These are phyloP conservation scores for Hamamelis virginiana DNA, from an alignment of 164 flowering plant species.

Conservation along the genomic window DNA sequence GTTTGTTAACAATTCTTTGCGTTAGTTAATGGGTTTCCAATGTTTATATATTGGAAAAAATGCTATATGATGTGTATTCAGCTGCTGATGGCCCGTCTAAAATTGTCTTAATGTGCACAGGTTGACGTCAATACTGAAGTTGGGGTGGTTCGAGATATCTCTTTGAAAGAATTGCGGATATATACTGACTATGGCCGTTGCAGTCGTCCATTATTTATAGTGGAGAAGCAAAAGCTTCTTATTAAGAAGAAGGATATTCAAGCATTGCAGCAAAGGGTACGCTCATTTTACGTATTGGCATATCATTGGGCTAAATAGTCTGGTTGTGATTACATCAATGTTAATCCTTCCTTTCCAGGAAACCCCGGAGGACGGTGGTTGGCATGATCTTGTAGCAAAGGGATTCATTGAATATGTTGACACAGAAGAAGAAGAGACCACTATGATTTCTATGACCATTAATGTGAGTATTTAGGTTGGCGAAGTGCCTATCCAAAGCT, in stretches of 20 bases:
- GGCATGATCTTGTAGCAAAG: conserved; percentile 93
- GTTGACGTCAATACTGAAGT: conserved; percentile 99
- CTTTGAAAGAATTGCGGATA: conserved; percentile 81
- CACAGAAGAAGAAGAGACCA: conserved; percentile 98
- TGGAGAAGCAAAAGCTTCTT: conserved; percentile 84
- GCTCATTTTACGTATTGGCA: conserved; percentile 8
- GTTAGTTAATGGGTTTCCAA: too few species aligned
- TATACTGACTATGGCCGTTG: conserved; percentile 99
- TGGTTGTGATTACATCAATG: background rate
- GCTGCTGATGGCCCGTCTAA: too few species aligned
- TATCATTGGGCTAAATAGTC: background rate
- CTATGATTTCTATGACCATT: conserved; percentile 98
- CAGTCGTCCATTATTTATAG: conserved; percentile 97
- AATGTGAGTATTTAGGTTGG: conserved; percentile 48
- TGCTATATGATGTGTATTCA: too few species aligned
- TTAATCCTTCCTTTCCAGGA: conserved; percentile 47
- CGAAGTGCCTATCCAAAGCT: background rate
- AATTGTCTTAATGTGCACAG: conserved; percentile 30
- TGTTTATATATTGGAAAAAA: too few species aligned
- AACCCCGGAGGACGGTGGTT: conserved; percentile 79
- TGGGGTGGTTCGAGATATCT: conserved; percentile 92
- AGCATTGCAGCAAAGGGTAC: conserved; percentile 81
- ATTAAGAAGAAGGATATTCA: conserved; percentile 87
- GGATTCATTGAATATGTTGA: conserved; percentile 94
- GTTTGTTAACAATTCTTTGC: too few species aligned